Conservation (phyloP, 208 protist species). For the Crithidia sp. region DNA sequence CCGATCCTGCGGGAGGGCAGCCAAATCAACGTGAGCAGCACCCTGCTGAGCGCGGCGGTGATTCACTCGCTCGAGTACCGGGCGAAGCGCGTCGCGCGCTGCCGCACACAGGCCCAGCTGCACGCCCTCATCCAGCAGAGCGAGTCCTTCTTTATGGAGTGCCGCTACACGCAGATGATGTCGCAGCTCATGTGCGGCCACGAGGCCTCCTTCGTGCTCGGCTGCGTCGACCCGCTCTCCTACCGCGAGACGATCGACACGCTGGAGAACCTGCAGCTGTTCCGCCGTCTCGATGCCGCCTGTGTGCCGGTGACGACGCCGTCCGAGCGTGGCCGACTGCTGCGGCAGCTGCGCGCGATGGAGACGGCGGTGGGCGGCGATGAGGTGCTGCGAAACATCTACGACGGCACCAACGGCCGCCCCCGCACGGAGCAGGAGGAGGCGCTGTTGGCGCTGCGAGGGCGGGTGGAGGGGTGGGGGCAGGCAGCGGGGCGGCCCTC, state of each 20-base stretch:
- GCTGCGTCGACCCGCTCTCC: constrained; percentile 73
- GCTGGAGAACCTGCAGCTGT: constrained; percentile 88
- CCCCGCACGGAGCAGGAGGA: constrained; percentile 90
- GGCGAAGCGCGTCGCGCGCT: constrained; percentile 40
- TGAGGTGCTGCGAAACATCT: constrained; percentile 60
- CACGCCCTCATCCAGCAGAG: constrained; percentile 79
- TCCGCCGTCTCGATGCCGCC: constrained; percentile 61
- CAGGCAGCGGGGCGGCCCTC: background rate
- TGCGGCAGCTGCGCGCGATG: constrained; percentile 65
- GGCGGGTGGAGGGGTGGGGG: constrained; percentile 50
- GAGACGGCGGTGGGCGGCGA: constrained; percentile 59
- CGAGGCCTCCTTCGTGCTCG: constrained; percentile 88
- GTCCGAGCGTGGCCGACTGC: constrained; percentile 77
- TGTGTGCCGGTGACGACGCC: constrained; percentile 66
- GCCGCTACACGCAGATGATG: constrained; percentile 90
- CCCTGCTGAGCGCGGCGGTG: constrained; percentile 76
- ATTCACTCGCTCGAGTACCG: constrained; percentile 90
- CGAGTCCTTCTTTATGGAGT: constrained; percentile 93
- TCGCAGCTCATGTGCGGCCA: constrained; percentile 85
- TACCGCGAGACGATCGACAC: constrained; percentile 85
- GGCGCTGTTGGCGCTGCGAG: constrained; percentile 60
- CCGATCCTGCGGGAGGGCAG: constrained; percentile 54
- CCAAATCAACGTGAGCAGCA: constrained; percentile 86
- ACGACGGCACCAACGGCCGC: constrained; percentile 51
- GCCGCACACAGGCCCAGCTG: constrained; percentile 52